These are phyloP conservation scores for Phaeosphaeria sp. DNA, from an alignment of 2,329 filamentous ascomycete genomes.

Conservation along the genomic window DNA sequence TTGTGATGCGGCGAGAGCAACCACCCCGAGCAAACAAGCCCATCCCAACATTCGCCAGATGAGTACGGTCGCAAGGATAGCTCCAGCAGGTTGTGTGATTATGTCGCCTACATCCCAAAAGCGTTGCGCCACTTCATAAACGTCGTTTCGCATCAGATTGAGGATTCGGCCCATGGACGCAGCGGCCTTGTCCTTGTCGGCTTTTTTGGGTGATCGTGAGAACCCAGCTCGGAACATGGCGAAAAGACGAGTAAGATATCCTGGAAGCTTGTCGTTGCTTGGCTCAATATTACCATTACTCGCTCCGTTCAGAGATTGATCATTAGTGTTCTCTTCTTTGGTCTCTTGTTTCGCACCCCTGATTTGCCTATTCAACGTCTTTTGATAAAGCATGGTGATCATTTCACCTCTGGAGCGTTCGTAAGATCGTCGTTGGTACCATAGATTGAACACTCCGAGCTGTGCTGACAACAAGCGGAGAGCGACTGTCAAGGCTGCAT, in stretches of 20 bases:
- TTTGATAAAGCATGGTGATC: constrained; percentile 85
- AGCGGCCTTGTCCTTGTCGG: constrained; percentile 56
- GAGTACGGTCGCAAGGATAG: constrained; percentile 75
- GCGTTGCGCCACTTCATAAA: constrained; percentile 79
- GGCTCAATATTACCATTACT: constrained; percentile 12
- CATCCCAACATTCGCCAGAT: constrained; percentile 82
- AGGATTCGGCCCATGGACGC: constrained; percentile 91
- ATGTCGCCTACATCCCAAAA: constrained; percentile 89
- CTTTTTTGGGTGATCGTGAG: constrained; percentile 31
- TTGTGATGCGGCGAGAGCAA: constrained; percentile 74
- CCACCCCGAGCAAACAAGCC: constrained; percentile 76
- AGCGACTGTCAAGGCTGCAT: constrained; percentile 67
- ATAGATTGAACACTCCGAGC: constrained; percentile 72
- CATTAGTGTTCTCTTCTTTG: constrained; percentile 33
- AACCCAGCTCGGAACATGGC: constrained; percentile 21
- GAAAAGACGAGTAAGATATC: constrained; percentile 14
- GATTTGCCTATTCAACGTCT: constrained; percentile 72
- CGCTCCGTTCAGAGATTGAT: constrained; percentile 21
- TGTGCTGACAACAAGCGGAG: constrained; percentile 69
- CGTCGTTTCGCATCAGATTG: constrained; percentile 83
- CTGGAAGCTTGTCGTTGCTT: constrained; percentile 1
- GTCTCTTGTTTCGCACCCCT: constrained; percentile 39
- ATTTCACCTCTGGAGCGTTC: constrained; percentile 85
- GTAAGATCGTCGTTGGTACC: constrained; percentile 85
- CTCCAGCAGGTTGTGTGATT: constrained; percentile 76